A percentile compares a stretch with the other conserved stretches of the same genome.
Conservation (phyloP, 139 green algal species). For the Chlorella sp. region DNA sequence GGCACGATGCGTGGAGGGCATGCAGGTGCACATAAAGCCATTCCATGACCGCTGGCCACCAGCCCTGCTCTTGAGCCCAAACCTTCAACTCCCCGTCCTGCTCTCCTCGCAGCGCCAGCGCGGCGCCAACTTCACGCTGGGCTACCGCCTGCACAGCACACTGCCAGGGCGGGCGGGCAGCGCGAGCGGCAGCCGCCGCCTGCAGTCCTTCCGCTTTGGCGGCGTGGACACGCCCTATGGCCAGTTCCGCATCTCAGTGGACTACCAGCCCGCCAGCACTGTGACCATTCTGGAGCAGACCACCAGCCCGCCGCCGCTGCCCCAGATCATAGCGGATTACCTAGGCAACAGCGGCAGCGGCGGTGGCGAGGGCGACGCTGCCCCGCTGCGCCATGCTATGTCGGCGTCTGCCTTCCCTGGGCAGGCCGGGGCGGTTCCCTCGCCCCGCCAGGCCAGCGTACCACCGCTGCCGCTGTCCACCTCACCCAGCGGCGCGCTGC, state of each 20-base stretch:
- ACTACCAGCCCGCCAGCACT: conserved; percentile 59
- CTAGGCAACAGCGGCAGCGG: conserved; percentile 25
- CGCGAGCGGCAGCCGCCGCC: conserved; percentile 12
- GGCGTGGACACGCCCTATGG: conserved; percentile 71
- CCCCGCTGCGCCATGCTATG: conserved; percentile 16
- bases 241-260: conserved; percentile 57
- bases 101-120: conserved; percentile 28
- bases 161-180: conserved; percentile 15
- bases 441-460: too few species aligned
- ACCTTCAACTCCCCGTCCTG: background rate
- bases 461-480: background rate
- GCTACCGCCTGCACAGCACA: conserved; percentile 48
- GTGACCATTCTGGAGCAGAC: conserved; percentile 62
- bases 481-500: too few species aligned
- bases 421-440: too few species aligned
- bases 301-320: conserved; percentile 35
- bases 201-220: conserved; percentile 64
- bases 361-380: background rate
- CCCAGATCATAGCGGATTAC: conserved; percentile 60
- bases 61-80: background rate
- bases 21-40: too few species aligned
- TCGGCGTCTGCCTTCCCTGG: background rate
- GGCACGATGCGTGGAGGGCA: too few species aligned
- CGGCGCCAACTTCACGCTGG: conserved; percentile 37
- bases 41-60: background rate